Evolutionary conservation across 2,329 filamentous ascomycete species (phyloP), one percentile per base, ranked within the genome.

Genomic region (Aspergillus jensenii): DNA sequence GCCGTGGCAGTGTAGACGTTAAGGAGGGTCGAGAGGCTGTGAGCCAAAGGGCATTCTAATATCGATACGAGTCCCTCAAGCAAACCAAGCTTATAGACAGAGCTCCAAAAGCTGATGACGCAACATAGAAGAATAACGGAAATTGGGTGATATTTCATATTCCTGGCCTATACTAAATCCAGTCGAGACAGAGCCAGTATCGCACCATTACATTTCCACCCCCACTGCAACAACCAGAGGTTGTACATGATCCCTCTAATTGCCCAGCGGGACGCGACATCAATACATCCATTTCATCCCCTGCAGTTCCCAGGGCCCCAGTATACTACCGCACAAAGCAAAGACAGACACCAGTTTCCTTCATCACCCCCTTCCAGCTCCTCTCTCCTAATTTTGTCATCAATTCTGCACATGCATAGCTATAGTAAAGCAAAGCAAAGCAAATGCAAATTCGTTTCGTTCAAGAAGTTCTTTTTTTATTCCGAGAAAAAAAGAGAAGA

Each of bases 131-230:
- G 52, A 66, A 61, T 55, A 66, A 62, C 52, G 41, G 47, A 54
- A 65, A 65, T 63, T 62, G 65, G 61, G 65, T 71, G 67, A 65
- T 66, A 67, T 71, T 68, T 67, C 58, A 68, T 65, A 68, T 66
- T 66, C 60, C 66, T 66, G 65, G 65, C 68, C 63, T 65, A 67
- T 59, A 65, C 65, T 67, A 70, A 62, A 63, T 66, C 65, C 68
- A 67, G 63, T 62, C 61, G 61, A 64, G 62, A 67, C 62, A 65
- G 59, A 63, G 65, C 65, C 67, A 65, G 66, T 59, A 67, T 62
- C 60, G 58, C 58, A 65, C 61, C 63, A 60, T 63, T 43, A 31
- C 27, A 60, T 58, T 54, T 53, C 62, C 59, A 14, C 66, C 54
- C 57, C 64, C 58, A 65, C 63, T 62, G 59, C 55, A 58, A 63